Conservation (phyloP, 352 stramenopile species). For the Phytophthora idaei region DNA sequence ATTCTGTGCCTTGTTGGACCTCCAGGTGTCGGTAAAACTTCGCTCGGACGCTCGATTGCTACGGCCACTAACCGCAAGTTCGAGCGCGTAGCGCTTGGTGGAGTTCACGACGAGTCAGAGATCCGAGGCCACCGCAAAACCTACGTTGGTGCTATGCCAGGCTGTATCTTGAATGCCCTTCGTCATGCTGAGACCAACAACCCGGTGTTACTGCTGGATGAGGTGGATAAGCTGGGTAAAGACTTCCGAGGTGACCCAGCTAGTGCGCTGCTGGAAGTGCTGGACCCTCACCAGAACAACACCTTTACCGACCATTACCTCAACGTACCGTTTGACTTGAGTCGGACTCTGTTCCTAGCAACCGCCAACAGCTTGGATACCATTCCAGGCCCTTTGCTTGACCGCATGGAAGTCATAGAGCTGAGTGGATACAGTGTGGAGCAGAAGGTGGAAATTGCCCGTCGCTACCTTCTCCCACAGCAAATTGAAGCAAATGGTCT, state of each 20-base stretch:
- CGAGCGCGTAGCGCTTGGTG: conserved; percentile 74
- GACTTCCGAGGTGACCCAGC: conserved; percentile 71
- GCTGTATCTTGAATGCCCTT: conserved; percentile 82
- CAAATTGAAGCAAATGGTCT: conserved; percentile 82
- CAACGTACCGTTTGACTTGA: conserved; percentile 89
- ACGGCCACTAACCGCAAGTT: conserved; percentile 77
- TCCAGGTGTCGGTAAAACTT: conserved; percentile 87
- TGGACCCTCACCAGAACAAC: conserved; percentile 88
- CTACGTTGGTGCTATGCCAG: conserved; percentile 89
- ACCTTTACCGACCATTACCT: conserved; percentile 89
- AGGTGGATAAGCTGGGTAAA: conserved; percentile 88
- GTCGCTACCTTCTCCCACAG: conserved; percentile 76
- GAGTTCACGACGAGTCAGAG: conserved; percentile 84
- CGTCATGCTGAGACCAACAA: conserved; percentile 78
- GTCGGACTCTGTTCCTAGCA: conserved; percentile 83
- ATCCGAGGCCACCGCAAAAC: conserved; percentile 88
- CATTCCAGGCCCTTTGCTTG: conserved; percentile 74
- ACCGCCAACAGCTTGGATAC: conserved; percentile 85
- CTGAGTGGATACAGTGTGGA: conserved; percentile 82
- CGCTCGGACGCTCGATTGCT: conserved; percentile 81
- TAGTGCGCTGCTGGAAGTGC: conserved; percentile 82
- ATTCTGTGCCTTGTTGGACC: conserved; percentile 90
- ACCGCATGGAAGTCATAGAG: conserved; percentile 89
- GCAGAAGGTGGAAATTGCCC: conserved; percentile 85
- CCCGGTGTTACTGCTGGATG: conserved; percentile 83